These are phyloP conservation scores for Stropharia rugosoannulata DNA, from an alignment of 768 basidiomycete genomes.

Conservation along the genomic window DNA sequence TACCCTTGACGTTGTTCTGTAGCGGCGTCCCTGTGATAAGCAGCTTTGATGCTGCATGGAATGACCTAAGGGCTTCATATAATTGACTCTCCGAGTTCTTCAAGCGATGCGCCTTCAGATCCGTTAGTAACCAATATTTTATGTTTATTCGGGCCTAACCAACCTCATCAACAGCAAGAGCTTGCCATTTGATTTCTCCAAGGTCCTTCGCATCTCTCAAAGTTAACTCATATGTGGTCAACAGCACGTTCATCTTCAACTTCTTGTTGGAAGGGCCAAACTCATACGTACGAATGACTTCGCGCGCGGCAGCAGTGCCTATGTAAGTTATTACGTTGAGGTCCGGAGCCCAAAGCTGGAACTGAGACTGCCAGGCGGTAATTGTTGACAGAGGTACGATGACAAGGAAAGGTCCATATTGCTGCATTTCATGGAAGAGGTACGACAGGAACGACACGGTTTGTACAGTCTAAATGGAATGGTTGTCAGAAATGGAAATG, in stretches of 20 bases:
- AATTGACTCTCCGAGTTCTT: conserved; percentile 98
- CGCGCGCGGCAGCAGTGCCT: conserved; percentile 82
- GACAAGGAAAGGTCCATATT: conserved; percentile 96
- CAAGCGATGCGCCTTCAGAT: conserved; percentile 82
- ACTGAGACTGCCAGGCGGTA: conserved; percentile 97
- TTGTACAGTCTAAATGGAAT: conserved; percentile 74
- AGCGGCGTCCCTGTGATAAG: conserved; percentile 98
- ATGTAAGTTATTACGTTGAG: conserved; percentile 97
- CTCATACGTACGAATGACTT: conserved; percentile 90
- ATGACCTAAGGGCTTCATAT: conserved; percentile 90
- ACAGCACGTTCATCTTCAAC: conserved; percentile 93
- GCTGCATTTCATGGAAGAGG: conserved; percentile 87
- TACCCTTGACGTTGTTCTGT: conserved; percentile 99
- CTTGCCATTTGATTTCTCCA: conserved; percentile 96
- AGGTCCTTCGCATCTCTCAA: conserved; percentile 88
- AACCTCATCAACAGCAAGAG: conserved; percentile 93
- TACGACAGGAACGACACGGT: conserved; percentile 94
- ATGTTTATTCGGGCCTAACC: conserved; percentile 16
- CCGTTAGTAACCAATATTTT: conserved; percentile 13
- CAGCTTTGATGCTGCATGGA: conserved; percentile 87
- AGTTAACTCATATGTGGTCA: conserved; percentile 97
- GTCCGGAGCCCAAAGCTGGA: conserved; percentile 93
- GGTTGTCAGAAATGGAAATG: conserved; percentile 12
- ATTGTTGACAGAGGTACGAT: conserved; percentile 98
- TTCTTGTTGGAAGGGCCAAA: conserved; percentile 88